phyloP scores from a whole-genome alignment of 2,329 filamentous ascomycete genomes.

The Sarocladium strictum region DNA sequence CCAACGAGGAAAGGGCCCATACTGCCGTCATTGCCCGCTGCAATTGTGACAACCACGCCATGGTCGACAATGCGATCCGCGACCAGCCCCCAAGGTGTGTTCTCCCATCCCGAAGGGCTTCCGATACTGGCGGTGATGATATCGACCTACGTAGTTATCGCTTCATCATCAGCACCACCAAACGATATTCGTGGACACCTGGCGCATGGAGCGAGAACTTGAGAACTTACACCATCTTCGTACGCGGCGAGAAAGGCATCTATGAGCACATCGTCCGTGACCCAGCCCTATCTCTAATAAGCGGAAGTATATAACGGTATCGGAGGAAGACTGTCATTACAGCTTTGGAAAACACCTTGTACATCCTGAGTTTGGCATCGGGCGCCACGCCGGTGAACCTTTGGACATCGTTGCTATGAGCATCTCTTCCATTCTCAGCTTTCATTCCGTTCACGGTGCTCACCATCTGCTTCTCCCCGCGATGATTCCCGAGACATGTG shows the following conservation, averaged over 20 bases:
- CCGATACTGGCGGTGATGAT: conserved; percentile 27
- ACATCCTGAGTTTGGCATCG: conserved; percentile 3
- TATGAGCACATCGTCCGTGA: conserved; percentile 17
- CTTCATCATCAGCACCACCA: neutral
- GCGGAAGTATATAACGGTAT: neutral
- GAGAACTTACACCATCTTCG: conserved; percentile 19
- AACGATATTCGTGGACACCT: too few species aligned
- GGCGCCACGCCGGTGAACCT: conserved; percentile 11
- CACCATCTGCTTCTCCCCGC: conserved; percentile 11
- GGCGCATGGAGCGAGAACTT: too few species aligned
- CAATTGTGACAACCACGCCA: conserved; percentile 10
- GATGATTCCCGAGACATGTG: conserved; percentile 24
- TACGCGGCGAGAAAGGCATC: conserved; percentile 27
- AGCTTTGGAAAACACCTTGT: conserved; percentile 15
- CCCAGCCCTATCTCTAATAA: conserved; percentile 12
- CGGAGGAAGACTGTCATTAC: too few species aligned
- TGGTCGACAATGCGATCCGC: conserved; percentile 24
- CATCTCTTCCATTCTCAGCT: neutral
- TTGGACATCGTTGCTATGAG: neutral
- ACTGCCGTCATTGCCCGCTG: conserved; percentile 6
- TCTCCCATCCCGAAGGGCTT: conserved; percentile 18
- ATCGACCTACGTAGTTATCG: conserved; percentile 14
- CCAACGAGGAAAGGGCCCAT: neutral
- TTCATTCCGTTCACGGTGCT: neutral
- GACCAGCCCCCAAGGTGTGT: conserved; percentile 25